Conservation (phyloP, 1,139 yeast genomes). For the Entelexis sorbosivorans region DNA sequence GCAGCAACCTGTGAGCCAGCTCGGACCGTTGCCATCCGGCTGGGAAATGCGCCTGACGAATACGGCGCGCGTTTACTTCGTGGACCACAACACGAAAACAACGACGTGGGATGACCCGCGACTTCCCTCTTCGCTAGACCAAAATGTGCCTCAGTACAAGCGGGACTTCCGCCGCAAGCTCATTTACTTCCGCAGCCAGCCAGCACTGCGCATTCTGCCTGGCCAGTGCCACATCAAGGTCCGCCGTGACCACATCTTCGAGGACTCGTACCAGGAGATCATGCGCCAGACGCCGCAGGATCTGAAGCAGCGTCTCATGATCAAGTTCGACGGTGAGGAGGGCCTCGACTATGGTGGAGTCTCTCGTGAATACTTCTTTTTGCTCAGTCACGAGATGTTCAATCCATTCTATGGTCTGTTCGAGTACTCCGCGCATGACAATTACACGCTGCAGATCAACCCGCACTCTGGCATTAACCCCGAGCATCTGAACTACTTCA, state of each 20-base stretch:
- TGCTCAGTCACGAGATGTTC: constrained; percentile 95
- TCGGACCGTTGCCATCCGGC: constrained; percentile 96
- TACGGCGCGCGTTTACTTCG: constrained; percentile 96
- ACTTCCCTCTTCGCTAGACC: constrained; percentile 91
- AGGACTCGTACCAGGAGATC: constrained; percentile 93
- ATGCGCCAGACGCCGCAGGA: constrained; percentile 99
- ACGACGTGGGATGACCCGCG: constrained; percentile 99
- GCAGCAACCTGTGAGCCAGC: constrained; percentile 96
- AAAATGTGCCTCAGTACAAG: constrained; percentile 97
- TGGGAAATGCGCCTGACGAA: constrained; percentile 99
- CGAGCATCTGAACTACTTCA: constrained; percentile 94
- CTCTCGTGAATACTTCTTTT: constrained; percentile 91
- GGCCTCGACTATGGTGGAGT: constrained; percentile 99
- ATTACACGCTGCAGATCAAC: constrained; percentile 92
- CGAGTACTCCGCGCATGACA: constrained; percentile 95
- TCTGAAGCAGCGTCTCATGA: constrained; percentile 92
- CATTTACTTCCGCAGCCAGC: constrained; percentile 94
- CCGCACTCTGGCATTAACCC: constrained; percentile 98
- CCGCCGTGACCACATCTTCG: constrained; percentile 90
- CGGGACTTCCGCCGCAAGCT: constrained; percentile 97
- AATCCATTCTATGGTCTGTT: constrained; percentile 95
- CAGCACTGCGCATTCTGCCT: constrained; percentile 89
- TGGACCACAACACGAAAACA: constrained; percentile 96
- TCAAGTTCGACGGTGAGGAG: constrained; percentile 97
- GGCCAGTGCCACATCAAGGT: constrained; percentile 99